Base-by-base conservation (phyloP, 768 basidiomycete genomes). In the Hebeloma cylindrosporum region DNA sequence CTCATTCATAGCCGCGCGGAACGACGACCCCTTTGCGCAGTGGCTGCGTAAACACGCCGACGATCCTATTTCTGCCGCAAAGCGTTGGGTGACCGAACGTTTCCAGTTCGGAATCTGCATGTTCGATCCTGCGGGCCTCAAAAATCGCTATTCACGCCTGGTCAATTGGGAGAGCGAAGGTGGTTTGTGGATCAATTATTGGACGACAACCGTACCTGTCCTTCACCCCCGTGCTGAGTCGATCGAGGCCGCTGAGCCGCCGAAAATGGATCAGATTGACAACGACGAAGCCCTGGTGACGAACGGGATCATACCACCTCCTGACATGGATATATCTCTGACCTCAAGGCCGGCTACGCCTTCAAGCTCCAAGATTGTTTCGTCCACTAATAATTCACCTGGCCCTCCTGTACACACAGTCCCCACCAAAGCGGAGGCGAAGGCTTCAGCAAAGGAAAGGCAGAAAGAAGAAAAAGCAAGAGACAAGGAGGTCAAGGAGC, bases 181-280 rank as follows among this genome's bases (percentile, higher is more conserved):
- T n/a, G 76, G 75, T 3, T 32, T 72, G 26, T 82, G 80, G 80
- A 60, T 78, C 8, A 80, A 80, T 57, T 82, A 78, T 51, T 83
- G 77, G 76, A 81, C 78, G n/a, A 65, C 71, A 39, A 78, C 78
- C 0, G 41, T 61, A 7, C 55, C 68, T 22, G n/a, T n/a, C n/a
- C n/a, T n/a, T n/a, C n/a, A n/a, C n/a, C n/a, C n/a, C n/a, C n/a
- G n/a, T n/a, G n/a, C n/a, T n/a, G n/a, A n/a, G n/a, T n/a, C n/a
- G n/a, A n/a, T n/a, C n/a, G n/a, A n/a, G n/a, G n/a, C n/a, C n/a
- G n/a, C n/a, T n/a, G n/a, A n/a, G n/a, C n/a, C n/a, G 16, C 11
- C 39, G 4, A 26, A 20, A 22, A 23, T n/a, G 21, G 30, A 42
- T 21, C 38, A 7, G 11, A 7, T 47, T 6, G 58, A 61, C n/a